Evolutionary conservation across 352 stramenopile genomes (phyloP).

Genomic region (Phytophthora cactorum): DNA sequence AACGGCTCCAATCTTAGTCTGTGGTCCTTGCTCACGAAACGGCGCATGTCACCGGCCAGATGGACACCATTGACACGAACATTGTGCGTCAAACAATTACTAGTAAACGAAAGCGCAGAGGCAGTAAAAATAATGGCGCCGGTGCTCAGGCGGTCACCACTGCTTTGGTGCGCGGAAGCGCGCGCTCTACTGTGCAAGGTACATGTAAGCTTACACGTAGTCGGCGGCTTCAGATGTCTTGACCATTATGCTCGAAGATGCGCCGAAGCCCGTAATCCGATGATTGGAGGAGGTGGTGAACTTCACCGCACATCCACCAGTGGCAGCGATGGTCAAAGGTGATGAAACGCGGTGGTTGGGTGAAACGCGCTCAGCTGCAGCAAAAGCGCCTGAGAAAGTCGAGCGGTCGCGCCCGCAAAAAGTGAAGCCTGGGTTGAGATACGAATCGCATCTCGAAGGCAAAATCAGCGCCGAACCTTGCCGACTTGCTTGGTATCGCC

Average conservation of each 20-base stretch:
- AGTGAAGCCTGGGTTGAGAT: no score
- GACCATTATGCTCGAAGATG: background rate
- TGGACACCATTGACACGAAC: conserved; percentile 3
- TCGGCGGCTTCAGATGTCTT: no score
- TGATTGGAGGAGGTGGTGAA: background rate
- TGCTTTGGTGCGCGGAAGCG: no score
- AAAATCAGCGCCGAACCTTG: no score
- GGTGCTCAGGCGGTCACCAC: no score
- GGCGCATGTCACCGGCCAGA: conserved; percentile 17
- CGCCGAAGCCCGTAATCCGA: conserved; percentile 2
- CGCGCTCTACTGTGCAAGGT: background rate
- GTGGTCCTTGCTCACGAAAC: conserved; percentile 18
- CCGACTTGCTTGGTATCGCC: no score
- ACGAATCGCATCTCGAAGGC: no score
- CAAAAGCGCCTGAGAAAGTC: no score
- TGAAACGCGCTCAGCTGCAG: conserved; percentile 4
- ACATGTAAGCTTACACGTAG: background rate
- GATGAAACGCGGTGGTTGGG: conserved; percentile 38
- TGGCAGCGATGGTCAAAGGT: conserved; percentile 9
- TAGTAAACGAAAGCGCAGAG: no score
- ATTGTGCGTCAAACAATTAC: no score
- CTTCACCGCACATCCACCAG: background rate
- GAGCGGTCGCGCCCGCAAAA: no score
- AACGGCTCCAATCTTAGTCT: conserved; percentile 9
- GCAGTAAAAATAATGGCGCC: no score